Base-by-base conservation (phyloP, 805 yeast species). In the Wickerhamomyces canadensis region DNA sequence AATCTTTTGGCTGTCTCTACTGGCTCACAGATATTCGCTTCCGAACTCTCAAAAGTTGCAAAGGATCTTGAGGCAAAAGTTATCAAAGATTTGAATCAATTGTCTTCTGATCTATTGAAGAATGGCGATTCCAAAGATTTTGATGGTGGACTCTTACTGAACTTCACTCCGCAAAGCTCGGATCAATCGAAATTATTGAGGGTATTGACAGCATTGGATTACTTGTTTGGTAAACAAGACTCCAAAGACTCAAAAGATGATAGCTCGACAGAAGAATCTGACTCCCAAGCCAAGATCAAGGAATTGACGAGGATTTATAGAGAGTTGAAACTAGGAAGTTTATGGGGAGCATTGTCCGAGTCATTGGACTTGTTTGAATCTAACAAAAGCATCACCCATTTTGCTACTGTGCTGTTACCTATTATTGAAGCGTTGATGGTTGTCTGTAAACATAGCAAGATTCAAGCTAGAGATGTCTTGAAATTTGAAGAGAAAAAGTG, bases 361-460 rank as follows among this genome's bases (percentile, higher is more conserved):
- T 80, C 86, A 47, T 64, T 87, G 49, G 61, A 76, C 29, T 67
- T 72, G 6, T 64, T 84, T 40, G 91, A 81, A 51, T 78, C 72
- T 17, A 72, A 74, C 28, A 68, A 72, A 13, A 66, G 67, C 13
- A 61, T 80, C 45, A 64, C 74, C 17, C 77, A 78, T 32, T 76
- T 86, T 31, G 88, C 95, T 0, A 82, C 95, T 1, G 81, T 85
- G 1, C 61, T 89, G 18, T 65, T 91, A 18, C 97, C 98, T 0
- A 60, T 88, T 43, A 86, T 91, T 43, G 98, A 91, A 57, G 80
- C 96, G 0, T 67, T 93, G 39, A 87, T 93, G 95, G 95, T 91
- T 34, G 93, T 93, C n/a, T 88, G 96, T 61, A 89, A 89, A 53
- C 94, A 85, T 52, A 76, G 86, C 48, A 74, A 74, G 43, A 61